Percentiles rank a stretch among this genome's conserved stretches.
Evolutionary conservation across 2,329 filamentous ascomycete genomes (phyloP).

Genomic region (Venturia aucupariae): DNA sequence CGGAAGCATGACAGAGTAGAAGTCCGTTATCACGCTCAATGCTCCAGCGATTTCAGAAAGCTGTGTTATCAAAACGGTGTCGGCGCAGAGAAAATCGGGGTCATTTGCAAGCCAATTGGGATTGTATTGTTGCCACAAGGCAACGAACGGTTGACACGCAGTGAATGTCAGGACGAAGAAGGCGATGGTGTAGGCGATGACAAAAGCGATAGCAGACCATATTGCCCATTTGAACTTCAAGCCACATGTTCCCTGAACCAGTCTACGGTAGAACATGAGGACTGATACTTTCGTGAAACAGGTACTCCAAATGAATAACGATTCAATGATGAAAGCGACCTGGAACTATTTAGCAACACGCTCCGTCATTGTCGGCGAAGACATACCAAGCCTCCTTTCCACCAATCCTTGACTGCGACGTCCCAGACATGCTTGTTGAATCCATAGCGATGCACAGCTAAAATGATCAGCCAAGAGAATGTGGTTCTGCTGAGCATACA

Average conservation of each 20-base stretch:
- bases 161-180: slow-evolving; percentile 24
- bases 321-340: slow-evolving; percentile 26
- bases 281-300: slow-evolving; percentile 30
- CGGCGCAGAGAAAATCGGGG: slow-evolving; percentile 20
- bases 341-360: slow-evolving; percentile 8
- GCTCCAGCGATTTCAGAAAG: slow-evolving; percentile 17
- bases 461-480: neutral
- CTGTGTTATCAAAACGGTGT: neutral
- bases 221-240: slow-evolving; percentile 24
- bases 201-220: slow-evolving; percentile 16
- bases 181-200: slow-evolving; percentile 21
- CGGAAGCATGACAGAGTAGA: slow-evolving; percentile 20
- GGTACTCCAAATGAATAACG: slow-evolving; percentile 25
- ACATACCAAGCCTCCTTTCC: slow-evolving; percentile 18
- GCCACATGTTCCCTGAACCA: slow-evolving; percentile 24
- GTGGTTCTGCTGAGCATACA: slow-evolving; percentile 1
- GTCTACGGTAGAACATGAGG: slow-evolving; percentile 29
- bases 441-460: slow-evolving; percentile 20
- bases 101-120: slow-evolving; percentile 18
- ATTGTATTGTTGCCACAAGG: slow-evolving; percentile 27
- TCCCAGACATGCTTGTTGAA: slow-evolving; percentile 32
- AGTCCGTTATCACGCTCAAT: slow-evolving; percentile 19
- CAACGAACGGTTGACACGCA: slow-evolving; percentile 25
- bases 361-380: neutral
- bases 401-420: slow-evolving; percentile 18